A percentile compares a stretch with the other conserved stretches of the same genome.
phyloP scores from a whole-genome alignment of 768 basidiomycete genomes.

The Collybiopsis luxurians region DNA sequence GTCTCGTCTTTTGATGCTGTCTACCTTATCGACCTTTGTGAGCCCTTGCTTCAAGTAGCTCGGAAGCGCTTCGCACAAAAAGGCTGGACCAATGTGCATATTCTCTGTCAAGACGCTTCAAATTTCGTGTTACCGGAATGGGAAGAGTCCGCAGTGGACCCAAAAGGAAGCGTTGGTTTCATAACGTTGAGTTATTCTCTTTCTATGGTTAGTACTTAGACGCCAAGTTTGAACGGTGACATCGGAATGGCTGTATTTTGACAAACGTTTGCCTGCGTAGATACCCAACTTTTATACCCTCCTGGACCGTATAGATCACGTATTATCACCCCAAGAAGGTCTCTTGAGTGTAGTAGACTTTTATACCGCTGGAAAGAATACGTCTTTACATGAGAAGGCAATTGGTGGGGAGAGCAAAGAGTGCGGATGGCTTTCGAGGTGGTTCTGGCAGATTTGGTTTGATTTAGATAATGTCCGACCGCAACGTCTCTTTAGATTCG shows the following conservation, averaged over 20 bases:
- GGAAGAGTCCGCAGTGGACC: conserved; percentile 36
- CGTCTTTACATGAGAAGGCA: conserved; percentile 55
- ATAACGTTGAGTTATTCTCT: conserved; percentile 56
- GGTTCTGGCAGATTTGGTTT: conserved; percentile 81
- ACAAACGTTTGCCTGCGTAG: conserved; percentile 22
- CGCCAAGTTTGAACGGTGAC: neutral
- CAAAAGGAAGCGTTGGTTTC: conserved; percentile 53
- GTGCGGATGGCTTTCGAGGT: conserved; percentile 63
- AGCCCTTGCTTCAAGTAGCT: conserved; percentile 68
- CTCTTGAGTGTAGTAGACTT: conserved; percentile 72
- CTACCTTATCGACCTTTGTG: conserved; percentile 71
- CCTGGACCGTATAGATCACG: conserved; percentile 64
- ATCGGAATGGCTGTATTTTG: neutral
- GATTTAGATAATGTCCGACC: conserved; percentile 45
- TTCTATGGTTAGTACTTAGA: conserved; percentile 42
- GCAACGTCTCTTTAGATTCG: conserved; percentile 17
- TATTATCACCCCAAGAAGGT: conserved; percentile 58
- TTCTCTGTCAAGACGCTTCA: conserved; percentile 70
- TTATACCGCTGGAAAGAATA: conserved; percentile 57
- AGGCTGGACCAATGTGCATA: conserved; percentile 74
- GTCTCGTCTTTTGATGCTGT: conserved; percentile 56
- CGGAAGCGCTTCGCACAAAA: conserved; percentile 59
- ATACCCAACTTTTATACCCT: conserved; percentile 65
- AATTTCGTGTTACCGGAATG: conserved; percentile 65
- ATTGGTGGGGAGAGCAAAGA: conserved; percentile 62